Evolutionary conservation across 805 yeast species (phyloP), one percentile per base, ranked within the genome.

Genomic region (Clavispora asparagi): DNA sequence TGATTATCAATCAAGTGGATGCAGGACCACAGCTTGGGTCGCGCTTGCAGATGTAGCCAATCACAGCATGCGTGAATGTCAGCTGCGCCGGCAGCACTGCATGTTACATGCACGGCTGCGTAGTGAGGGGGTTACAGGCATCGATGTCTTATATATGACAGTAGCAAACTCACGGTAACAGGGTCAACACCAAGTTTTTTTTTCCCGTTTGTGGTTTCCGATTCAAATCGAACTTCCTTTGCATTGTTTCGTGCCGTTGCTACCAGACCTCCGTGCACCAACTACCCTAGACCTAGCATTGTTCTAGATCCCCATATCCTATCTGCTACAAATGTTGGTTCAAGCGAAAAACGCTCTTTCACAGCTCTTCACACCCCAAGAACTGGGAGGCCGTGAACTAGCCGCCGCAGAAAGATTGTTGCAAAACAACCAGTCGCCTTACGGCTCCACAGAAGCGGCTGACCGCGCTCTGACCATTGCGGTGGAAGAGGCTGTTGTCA

Each of bases 381-480:
- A 56, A 45, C 42, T 50, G 32, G 56, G 50, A 31, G 58, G 51
- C 43, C 67, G 57, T 12, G 69, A 67, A 40, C 60, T 65, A 51
- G 61, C 53, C 16, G 51, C 62, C 36, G 67, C 65, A 27, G 61
- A 67, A 42, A 41, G 64, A 32, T 57, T 66, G 43, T 61, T 71
- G 33, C 59, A 65, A 17, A 55, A 61, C 47, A 66, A 64, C 48
- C 63, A 66, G 44, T 45, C 55, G 6, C 73, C 71, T 12, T 71
- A 70, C 51, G 76, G 76, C 3, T 49, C 74, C 8, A 61, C 67
- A 8, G 42, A 38, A 16, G 45, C 44, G n/a, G 41, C 46, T 17
- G 74, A 71, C 47, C 57, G 76, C 41, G 68, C 62, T 5, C 70
- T 63, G 47, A 59, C 59, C 45, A 52, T 61, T 3, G 68, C 69